phyloP scores from a whole-genome alignment of 139 green algal genomes.

The Diplosphaera chodatii region DNA sequence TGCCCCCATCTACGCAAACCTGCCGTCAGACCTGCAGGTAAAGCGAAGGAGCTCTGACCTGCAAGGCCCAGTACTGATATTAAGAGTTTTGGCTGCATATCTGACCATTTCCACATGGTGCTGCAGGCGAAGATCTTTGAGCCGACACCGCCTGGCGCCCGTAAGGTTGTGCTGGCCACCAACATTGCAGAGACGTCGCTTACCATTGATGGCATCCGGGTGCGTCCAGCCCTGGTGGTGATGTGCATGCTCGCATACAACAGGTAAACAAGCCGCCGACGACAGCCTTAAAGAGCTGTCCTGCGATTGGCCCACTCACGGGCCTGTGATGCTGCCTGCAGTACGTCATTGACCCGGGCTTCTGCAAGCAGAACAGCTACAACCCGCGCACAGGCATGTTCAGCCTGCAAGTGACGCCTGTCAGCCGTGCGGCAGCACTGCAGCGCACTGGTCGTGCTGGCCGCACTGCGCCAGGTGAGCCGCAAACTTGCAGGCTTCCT shows the following conservation, averaged over 20 bases:
- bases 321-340: no score
- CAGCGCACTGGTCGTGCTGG: conserved; percentile 84
- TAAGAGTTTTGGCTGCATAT: no score
- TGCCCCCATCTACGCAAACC: conserved; percentile 94
- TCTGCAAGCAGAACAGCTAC: conserved; percentile 97
- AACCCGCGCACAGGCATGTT: conserved; percentile 95
- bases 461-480: conserved; percentile 63
- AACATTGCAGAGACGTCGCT: conserved; percentile 98
- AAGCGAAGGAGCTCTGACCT: no score
- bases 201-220: conserved; percentile 95
- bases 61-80: no score
- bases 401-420: conserved; percentile 87
- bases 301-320: no score
- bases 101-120: no score
- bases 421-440: conserved; percentile 80
- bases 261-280: no score
- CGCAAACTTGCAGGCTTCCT: no score
- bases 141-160: conserved; percentile 74
- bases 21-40: conserved; percentile 89
- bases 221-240: no score
- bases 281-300: no score
- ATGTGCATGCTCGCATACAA: no score
- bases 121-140: conserved; percentile 95
- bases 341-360: conserved; percentile 96
- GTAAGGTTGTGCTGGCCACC: conserved; percentile 95